phyloP scores from a whole-genome alignment of 306 rosid genomes.

The Cicer bijugum region DNA sequence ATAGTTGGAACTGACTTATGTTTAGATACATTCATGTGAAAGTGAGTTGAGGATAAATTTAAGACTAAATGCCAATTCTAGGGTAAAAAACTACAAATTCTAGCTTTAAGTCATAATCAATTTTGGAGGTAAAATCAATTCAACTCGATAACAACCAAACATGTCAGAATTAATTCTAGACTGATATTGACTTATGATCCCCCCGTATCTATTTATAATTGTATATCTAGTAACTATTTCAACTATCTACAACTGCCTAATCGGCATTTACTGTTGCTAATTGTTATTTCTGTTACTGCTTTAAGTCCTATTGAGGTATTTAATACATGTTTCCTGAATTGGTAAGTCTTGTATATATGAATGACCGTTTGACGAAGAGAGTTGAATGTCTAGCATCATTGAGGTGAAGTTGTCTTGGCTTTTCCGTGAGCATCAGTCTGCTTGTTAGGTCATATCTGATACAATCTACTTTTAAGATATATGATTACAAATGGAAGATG shows the following conservation, averaged over 20 bases:
- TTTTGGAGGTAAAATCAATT: no score
- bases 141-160: no score
- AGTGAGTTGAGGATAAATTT: no score
- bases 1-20: no score
- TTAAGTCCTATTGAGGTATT: background rate
- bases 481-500: background rate
- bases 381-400: background rate
- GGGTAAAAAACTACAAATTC: no score
- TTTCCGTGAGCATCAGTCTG: background rate
- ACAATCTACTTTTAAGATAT: background rate
- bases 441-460: background rate
- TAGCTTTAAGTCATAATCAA: no score
- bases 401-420: background rate
- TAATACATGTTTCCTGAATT: background rate
- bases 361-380: conserved; percentile 1
- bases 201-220: background rate
- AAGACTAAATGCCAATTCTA: no score
- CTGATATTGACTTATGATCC: background rate
- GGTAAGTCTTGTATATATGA: background rate
- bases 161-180: no score
- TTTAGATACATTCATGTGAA: no score
- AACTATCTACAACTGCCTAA: background rate
- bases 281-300: background rate
- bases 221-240: background rate
- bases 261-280: background rate